Conservation (phyloP, 768 basidiomycete genomes). For the Hypholoma sublateritium region DNA sequence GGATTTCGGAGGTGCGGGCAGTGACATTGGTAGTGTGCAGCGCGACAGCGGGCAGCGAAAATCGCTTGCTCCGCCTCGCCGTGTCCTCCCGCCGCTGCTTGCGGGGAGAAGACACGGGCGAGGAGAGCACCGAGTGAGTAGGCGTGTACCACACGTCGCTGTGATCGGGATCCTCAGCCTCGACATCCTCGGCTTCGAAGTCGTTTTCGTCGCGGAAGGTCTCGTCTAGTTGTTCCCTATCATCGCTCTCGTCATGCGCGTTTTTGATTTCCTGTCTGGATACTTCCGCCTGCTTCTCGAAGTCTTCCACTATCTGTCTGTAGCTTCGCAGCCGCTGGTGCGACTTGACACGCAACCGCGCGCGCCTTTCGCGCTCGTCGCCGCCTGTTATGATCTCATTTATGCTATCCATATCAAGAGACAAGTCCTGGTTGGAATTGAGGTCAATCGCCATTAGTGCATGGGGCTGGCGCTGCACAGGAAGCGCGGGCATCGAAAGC, state of each 20-base stretch:
- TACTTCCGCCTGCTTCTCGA: slow-evolving; percentile 35
- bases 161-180: slow-evolving; percentile 12
- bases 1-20: slow-evolving; percentile 43
- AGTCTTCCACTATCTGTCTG: slow-evolving; percentile 66
- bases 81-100: slow-evolving; percentile 54
- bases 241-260: not conserved
- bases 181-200: too few relatives aligned
- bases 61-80: slow-evolving; percentile 61
- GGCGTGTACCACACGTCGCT: slow-evolving; percentile 15
- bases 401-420: slow-evolving; percentile 6
- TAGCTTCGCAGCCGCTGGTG: slow-evolving; percentile 60
- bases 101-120: slow-evolving; percentile 25
- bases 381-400: slow-evolving; percentile 4
- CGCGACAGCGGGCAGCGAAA: slow-evolving; percentile 77
- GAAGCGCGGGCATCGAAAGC: slow-evolving; percentile 58
- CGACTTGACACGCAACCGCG: slow-evolving; percentile 32
- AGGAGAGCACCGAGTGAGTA: slow-evolving; percentile 17
- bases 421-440: slow-evolving; percentile 24
- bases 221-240: slow-evolving; percentile 14
- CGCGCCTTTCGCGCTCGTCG: slow-evolving; percentile 19
- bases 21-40: slow-evolving; percentile 73
- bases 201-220: not conserved
- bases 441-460: slow-evolving; percentile 49
- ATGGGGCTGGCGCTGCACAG: slow-evolving; percentile 35
- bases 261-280: not conserved